These are phyloP conservation scores for Cercospora sojina DNA, from an alignment of 2,329 filamentous ascomycete species.

Conservation along the genomic window DNA sequence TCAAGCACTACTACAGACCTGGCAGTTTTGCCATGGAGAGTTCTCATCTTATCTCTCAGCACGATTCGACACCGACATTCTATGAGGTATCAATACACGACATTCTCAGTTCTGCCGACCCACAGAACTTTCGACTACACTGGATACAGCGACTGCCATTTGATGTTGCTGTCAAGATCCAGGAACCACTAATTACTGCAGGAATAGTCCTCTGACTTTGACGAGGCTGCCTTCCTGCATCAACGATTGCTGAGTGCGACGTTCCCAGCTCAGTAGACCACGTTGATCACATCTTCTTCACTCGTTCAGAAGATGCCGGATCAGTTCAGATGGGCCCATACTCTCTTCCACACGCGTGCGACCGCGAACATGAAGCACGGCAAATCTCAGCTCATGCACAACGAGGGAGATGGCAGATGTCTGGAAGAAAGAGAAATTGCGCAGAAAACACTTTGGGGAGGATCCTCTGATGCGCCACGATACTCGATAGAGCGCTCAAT, in stretches of 20 bases:
- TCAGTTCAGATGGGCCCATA: conserved; percentile 30
- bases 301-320: conserved; percentile 33
- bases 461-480: background rate
- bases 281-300: conserved; percentile 38
- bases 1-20: conserved; percentile 16
- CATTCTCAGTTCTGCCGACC: conserved; percentile 25
- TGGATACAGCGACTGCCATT: conserved; percentile 22
- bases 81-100: conserved; percentile 11
- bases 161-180: conserved; percentile 17
- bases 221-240: conserved; percentile 20
- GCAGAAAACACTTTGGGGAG: conserved; percentile 4
- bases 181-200: conserved; percentile 7
- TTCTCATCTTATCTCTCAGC: conserved; percentile 2
- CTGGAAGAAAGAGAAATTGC: conserved; percentile 13
- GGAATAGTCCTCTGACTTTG: conserved; percentile 18
- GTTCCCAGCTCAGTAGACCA: conserved; percentile 22
- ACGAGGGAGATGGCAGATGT: background rate
- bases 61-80: conserved; percentile 12
- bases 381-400: background rate
- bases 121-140: conserved; percentile 23
- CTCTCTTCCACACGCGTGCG: background rate
- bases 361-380: background rate
- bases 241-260: conserved; percentile 17
- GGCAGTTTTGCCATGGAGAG: conserved; percentile 12
- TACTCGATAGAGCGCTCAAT: conserved; percentile 8